Percentiles rank a stretch among this genome's conserved stretches.
Evolutionary conservation across 768 basidiomycete genomes (phyloP).

Genomic region (Cystofilobasidium ferigula): DNA sequence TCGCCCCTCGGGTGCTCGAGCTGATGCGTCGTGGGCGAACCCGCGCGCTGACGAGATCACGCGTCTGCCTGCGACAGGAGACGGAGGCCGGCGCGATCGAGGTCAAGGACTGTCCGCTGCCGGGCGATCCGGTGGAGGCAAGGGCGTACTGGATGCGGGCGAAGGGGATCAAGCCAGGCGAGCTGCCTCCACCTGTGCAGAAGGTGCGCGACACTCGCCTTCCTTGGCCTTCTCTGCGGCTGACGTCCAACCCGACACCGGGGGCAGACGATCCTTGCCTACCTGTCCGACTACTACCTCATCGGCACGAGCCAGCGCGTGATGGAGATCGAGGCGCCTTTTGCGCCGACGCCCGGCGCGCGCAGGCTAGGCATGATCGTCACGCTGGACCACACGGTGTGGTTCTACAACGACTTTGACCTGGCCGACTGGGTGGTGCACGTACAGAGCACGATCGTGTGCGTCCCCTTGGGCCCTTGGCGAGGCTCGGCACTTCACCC

Average conservation of each 20-base stretch:
- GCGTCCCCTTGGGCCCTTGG: not conserved
- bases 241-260: too few relatives aligned
- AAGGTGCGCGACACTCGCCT: conserved; percentile 3
- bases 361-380: conserved; percentile 36
- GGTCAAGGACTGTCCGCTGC: not conserved
- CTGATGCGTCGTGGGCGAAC: not conserved
- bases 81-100: not conserved
- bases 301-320: conserved; percentile 36
- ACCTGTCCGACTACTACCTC: conserved; percentile 38
- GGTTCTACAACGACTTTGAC: conserved; percentile 33
- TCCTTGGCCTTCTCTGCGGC: not conserved
- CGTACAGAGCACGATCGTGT: not conserved
- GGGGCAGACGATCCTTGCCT: conserved; percentile 34
- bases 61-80: too few relatives aligned
- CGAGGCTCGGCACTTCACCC: not conserved
- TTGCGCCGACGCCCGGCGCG: not conserved
- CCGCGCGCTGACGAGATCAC: too few relatives aligned
- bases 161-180: not conserved
- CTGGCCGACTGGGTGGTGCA: not conserved
- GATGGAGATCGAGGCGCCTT: conserved; percentile 33
- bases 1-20: not conserved
- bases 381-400: conserved; percentile 36
- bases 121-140: not conserved
- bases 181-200: conserved; percentile 1
- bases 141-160: conserved; percentile 21